These are phyloP conservation scores for Elymus sibiricus DNA, from an alignment of 176 grass and related monocot genomes.

Conservation along the genomic window DNA sequence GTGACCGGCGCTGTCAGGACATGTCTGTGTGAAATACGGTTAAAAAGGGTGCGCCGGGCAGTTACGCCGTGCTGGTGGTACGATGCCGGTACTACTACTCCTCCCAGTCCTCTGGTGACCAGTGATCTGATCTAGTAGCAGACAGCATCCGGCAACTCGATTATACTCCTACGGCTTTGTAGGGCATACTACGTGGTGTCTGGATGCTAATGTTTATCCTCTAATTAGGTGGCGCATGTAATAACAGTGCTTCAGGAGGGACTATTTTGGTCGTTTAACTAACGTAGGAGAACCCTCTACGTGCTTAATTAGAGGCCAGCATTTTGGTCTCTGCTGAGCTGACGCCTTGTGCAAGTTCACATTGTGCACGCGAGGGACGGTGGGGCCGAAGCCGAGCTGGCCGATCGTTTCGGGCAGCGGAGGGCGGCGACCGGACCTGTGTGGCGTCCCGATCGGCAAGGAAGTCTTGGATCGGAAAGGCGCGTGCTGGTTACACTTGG, in stretches of 20 bases:
- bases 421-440: not conserved
- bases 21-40: slow-evolving; percentile 24
- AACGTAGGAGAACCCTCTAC: not conserved
- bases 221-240: not conserved
- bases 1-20: slow-evolving; percentile 23
- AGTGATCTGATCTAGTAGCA: not conserved
- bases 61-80: not conserved
- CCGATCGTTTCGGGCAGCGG: slow-evolving; percentile 1
- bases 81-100: not conserved
- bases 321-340: not conserved
- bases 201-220: too few species aligned
- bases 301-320: not conserved
- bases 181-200: not conserved
- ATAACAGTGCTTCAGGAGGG: not conserved
- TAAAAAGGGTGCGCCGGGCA: not conserved
- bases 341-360: not conserved
- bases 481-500: not conserved
- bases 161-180: not conserved
- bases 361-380: not conserved
- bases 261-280: not conserved
- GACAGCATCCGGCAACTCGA: not conserved
- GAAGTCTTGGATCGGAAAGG: not conserved
- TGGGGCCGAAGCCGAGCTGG: not conserved
- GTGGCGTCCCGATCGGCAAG: not conserved
- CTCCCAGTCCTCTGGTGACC: not conserved